Evolutionary conservation across 2,329 filamentous ascomycete species (phyloP).

Genomic region (Pyricularia grisea): DNA sequence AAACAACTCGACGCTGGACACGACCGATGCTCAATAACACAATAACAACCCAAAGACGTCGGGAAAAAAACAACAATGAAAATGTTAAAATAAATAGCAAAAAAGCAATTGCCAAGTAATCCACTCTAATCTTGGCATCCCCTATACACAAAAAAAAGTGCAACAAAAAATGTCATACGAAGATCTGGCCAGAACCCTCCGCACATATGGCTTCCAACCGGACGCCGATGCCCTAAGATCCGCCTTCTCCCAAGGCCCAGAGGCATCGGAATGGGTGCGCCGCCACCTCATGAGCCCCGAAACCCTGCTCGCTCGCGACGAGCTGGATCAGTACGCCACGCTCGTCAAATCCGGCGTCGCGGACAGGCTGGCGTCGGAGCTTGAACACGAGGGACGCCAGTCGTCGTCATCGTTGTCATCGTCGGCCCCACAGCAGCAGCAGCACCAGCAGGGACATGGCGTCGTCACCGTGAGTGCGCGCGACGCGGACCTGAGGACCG

Average conservation of each 20-base stretch:
- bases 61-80: neutral
- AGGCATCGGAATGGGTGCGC: slow-evolving; percentile 37
- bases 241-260: slow-evolving; percentile 24
- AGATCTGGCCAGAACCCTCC: slow-evolving; percentile 8
- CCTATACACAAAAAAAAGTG: neutral
- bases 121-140: neutral
- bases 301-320: slow-evolving; percentile 43
- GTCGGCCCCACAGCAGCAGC: neutral
- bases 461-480: slow-evolving; percentile 34
- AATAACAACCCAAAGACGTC: neutral
- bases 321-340: slow-evolving; percentile 39
- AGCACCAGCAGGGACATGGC: slow-evolving; percentile 11
- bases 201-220: slow-evolving; percentile 6
- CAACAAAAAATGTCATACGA: slow-evolving; percentile 5
- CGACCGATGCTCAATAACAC: neutral
- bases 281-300: slow-evolving; percentile 34
- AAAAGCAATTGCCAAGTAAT: neutral
- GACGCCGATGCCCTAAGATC: slow-evolving; percentile 17
- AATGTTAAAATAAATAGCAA: neutral
- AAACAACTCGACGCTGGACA: neutral
- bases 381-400: neutral
- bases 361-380: neutral
- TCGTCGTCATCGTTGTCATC: neutral
- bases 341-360: neutral
- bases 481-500: slow-evolving; percentile 50